Evolutionary conservation across 495 filamentous ascomycete species (phyloP), one percentile per base, ranked within the genome.

Genomic region (Penicillium steckii): DNA sequence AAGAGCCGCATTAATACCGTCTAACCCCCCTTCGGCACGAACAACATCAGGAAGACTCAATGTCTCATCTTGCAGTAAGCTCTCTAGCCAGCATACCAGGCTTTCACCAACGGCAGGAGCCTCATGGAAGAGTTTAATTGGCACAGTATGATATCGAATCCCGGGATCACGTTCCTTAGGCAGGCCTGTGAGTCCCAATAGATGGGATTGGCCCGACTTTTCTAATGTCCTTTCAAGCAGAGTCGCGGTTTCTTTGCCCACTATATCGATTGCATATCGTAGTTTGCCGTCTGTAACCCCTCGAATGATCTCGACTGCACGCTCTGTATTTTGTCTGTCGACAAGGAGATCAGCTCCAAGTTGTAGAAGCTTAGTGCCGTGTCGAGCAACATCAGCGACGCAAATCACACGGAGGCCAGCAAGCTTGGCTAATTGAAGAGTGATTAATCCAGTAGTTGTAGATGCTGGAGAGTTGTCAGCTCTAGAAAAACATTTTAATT

Each of bases 71-170:
- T 73, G 68, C 37, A 88, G 55, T 40, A 89, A 60, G 27, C 68
- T 63, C 60, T 88, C 85, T 52, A 86, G 61, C 85, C 85, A 89
- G 15, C 56, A 54, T 4, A 82, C 78, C 59, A 85, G 59, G 6
- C 61, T 64, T 43, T 81, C 78, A 1, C 85, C 85, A 0, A 87
- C 73, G 3, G 67, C 65, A 0, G 79, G 73, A 3, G 80, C 76
- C 44, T 79, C 74, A 55, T 89, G 85, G 56, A 87, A 89, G 21
- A 86, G 52, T 63, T 88, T 89, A 45, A 89, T 86, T 0, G 85
- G 85, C 18, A 88, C 80, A 4, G 73, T 82, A 50, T 89, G 84
- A 42, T 77, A 73, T 18, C 60, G 60, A 15, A 85, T 73, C 8
- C 75, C 72, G 0, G 68, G 52, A 3, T 70, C 53, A 9, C 57